phyloP scores from a whole-genome alignment of 345 rosid genomes.

The Melaleuca quinquenervia region DNA sequence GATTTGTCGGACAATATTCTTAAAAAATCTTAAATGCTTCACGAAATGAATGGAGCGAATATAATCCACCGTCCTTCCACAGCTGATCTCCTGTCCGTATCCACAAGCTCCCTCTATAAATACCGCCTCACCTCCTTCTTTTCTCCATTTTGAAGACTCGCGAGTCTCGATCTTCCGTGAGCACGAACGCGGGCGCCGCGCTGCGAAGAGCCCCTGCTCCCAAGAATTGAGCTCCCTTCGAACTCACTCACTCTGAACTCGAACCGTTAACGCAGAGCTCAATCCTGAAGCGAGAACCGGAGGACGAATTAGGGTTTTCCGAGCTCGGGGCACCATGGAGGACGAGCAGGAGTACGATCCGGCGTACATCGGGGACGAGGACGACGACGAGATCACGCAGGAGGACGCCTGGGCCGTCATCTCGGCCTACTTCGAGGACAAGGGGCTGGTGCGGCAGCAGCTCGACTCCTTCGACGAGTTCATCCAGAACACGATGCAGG shows the following conservation, averaged over 20 bases:
- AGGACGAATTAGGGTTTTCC: not conserved
- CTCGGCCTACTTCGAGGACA: slow-evolving; percentile 91
- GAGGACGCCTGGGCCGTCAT: slow-evolving; percentile 97
- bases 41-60: not conserved
- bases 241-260: not conserved
- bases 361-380: slow-evolving; percentile 33
- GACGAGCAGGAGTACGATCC: slow-evolving; percentile 60
- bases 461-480: slow-evolving; percentile 95
- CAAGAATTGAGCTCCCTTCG: not conserved
- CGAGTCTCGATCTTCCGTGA: too few relatives aligned
- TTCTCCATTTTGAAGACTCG: not conserved
- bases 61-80: not conserved
- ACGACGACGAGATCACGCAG: slow-evolving; percentile 74
- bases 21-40: not conserved
- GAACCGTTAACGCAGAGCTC: not conserved
- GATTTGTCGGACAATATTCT: not conserved
- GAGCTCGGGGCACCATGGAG: slow-evolving; percentile 24
- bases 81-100: not conserved
- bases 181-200: not conserved
- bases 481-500: slow-evolving; percentile 97
- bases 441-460: slow-evolving; percentile 91
- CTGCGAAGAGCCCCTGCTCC: not conserved
- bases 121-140: fast-evolving
- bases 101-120: not conserved
- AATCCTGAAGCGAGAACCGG: not conserved